A percentile compares a stretch with the other conserved stretches of the same genome.
These are phyloP conservation scores for Myxozyma lipomycoides DNA, from an alignment of 805 yeast species.

Conservation along the genomic window DNA sequence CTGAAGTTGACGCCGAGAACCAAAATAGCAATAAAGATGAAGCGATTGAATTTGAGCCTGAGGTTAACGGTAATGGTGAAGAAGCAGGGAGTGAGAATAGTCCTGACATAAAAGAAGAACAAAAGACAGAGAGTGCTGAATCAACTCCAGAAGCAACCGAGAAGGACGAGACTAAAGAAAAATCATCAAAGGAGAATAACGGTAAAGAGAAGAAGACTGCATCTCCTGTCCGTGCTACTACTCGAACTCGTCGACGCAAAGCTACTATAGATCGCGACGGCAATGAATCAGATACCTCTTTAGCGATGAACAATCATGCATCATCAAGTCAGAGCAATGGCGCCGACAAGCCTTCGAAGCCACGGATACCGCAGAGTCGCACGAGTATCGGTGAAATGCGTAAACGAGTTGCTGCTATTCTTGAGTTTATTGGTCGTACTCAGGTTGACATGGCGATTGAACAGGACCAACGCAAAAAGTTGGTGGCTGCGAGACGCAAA, in stretches of 20 bases:
- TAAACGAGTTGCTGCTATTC: conserved; percentile 79
- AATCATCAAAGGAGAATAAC: background rate
- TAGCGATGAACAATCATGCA: background rate
- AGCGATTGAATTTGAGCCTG: background rate
- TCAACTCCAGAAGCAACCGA: background rate
- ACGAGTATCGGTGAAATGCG: conserved; percentile 79
- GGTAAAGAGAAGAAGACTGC: background rate
- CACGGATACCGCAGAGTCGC: conserved; percentile 75
- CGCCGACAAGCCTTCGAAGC: conserved; percentile 66
- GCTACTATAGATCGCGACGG: conserved; percentile 1
- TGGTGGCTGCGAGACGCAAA: conserved; percentile 40
- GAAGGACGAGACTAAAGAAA: background rate
- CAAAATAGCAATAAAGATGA: background rate
- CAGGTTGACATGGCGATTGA: conserved; percentile 79
- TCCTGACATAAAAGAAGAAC: background rate
- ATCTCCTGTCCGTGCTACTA: background rate
- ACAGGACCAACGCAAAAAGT: conserved; percentile 52
- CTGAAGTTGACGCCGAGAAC: background rate
- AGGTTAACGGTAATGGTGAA: too few relatives aligned
- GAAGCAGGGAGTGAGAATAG: background rate
- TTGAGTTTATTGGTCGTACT: conserved; percentile 85
- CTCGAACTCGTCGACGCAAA: background rate
- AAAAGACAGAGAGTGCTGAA: background rate
- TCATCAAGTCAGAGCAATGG: conserved; percentile 13
- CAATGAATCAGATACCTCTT: conserved; percentile 10